Conservation (phyloP, 2,329 filamentous ascomycete species). For the Fusarium tuaranense region DNA sequence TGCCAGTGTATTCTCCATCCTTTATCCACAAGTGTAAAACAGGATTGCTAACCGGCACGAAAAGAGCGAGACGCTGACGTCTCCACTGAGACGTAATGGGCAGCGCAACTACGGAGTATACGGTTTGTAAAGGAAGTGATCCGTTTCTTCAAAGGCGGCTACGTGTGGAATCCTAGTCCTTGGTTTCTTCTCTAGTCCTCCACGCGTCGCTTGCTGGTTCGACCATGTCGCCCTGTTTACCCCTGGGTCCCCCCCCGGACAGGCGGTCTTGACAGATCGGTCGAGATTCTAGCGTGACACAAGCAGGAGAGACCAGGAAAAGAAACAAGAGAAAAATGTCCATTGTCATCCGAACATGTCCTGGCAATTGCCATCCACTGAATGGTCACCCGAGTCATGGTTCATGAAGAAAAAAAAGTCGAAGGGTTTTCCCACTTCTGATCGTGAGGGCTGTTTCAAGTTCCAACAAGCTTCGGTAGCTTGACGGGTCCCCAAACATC, state of each 20-base stretch:
- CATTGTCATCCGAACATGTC: neutral
- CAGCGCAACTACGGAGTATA: neutral
- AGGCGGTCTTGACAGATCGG: slow-evolving; percentile 4
- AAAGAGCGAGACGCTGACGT: slow-evolving; percentile 8
- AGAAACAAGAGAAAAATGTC: neutral
- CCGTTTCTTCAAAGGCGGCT: slow-evolving; percentile 1
- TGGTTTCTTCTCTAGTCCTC: neutral
- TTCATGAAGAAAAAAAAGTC: neutral
- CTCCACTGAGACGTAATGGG: slow-evolving; percentile 7
- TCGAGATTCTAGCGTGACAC: slow-evolving; percentile 13
- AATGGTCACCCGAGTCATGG: slow-evolving; percentile 8
- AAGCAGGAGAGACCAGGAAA: neutral
- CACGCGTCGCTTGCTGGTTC: slow-evolving; percentile 28
- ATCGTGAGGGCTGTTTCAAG: slow-evolving; percentile 23
- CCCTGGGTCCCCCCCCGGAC: slow-evolving; percentile 2
- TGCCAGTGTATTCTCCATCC: neutral
- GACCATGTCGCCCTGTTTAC: slow-evolving; percentile 3
- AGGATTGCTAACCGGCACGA: neutral
- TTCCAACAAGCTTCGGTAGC: slow-evolving; percentile 28
- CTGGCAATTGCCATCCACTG: neutral
- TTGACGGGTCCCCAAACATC: slow-evolving; percentile 11
- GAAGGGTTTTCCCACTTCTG: neutral
- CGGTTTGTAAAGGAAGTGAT: neutral
- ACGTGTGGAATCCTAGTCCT: neutral
- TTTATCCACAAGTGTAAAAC: slow-evolving; percentile 6